Base-by-base conservation (phyloP, 345 rosid genomes). In the Cardiospermum halicacabum region DNA sequence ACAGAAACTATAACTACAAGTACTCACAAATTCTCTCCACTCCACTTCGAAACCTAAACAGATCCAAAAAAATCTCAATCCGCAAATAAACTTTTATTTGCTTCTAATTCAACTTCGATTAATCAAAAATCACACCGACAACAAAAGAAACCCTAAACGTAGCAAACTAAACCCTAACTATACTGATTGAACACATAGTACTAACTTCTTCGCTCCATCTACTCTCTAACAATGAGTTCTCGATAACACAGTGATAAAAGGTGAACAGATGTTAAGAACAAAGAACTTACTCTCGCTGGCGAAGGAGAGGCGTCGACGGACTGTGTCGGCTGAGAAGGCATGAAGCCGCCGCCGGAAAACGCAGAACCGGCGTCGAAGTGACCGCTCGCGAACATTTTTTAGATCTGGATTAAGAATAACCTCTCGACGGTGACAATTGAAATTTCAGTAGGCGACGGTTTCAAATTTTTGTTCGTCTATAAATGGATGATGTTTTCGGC, bases 331-430 rank as follows among this genome's bases (percentile, higher is more conserved):
- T 89, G 96, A 32, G 89, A 80, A 28, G 85, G 76, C 86, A 78
- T 79, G 69, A 88, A 87, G 71, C 91, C 92, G 60, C 91, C 87
- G 39, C 83, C 84, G 63, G 82, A 58, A 72, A 78, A 81, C 60
- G 78, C 79, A 11, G 80, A 48, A 6, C 62, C 54, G 36, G 80
- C 65, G 27, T 90, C 98, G 71, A 85, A 81, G 59, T 86, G 96
- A 78, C 85, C 84, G 80, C 77, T 75, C 34, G 89, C 81, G 62
- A 81, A 87, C 96, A 92, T 92, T 19, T 4, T 43, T 62, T 54
- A 72, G 60, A 67, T 48, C 68, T 53, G 65, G 39, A 40, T n/a
- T n/a, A n/a, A n/a, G n/a, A n/a, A n/a, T n/a, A 36, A 59, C 69
- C 55, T 49, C 57, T 55, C 25, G 10, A 48, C 4, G 32, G 13